Percentiles rank a stretch among this genome's conserved stretches.
These are phyloP conservation scores for Coniochaeta sp. DNA, from an alignment of 2,329 filamentous ascomycete genomes.

Conservation along the genomic window DNA sequence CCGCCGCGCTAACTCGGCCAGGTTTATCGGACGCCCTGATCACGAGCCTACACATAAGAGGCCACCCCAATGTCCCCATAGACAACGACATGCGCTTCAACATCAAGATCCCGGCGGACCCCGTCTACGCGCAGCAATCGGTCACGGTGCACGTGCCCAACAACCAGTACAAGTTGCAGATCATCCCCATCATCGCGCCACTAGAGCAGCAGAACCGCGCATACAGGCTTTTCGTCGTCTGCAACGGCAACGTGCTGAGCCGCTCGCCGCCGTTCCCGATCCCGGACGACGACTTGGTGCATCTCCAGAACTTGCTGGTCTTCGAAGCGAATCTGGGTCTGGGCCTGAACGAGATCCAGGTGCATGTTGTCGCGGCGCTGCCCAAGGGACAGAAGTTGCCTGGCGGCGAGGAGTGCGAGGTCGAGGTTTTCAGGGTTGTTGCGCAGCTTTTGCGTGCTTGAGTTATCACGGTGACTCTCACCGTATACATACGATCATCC, in stretches of 20 bases:
- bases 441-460: constrained; percentile 53
- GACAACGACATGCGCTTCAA: constrained; percentile 46
- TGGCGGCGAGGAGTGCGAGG: constrained; percentile 57
- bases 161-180: constrained; percentile 62
- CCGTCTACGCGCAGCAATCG: constrained; percentile 61
- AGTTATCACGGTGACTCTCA: background rate
- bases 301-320: constrained; percentile 42
- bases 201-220: constrained; percentile 56
- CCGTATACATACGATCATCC: background rate
- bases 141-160: constrained; percentile 63
- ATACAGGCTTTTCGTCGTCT: constrained; percentile 68
- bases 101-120: constrained; percentile 57
- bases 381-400: constrained; percentile 49
- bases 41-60: constrained; percentile 55
- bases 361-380: constrained; percentile 69
- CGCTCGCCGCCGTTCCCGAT: constrained; percentile 35
- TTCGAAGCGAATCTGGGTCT: constrained; percentile 67
- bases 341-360: constrained; percentile 70
- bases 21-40: constrained; percentile 57
- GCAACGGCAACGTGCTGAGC: constrained; percentile 58
- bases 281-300: constrained; percentile 45
- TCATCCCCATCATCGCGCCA: constrained; percentile 58
- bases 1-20: constrained; percentile 22
- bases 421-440: constrained; percentile 73
- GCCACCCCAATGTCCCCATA: constrained; percentile 58